Percentiles rank a stretch among this genome's conserved stretches.
Evolutionary conservation across 2,329 filamentous ascomycete genomes (phyloP).

Genomic region (Clarireedia paspali): DNA sequence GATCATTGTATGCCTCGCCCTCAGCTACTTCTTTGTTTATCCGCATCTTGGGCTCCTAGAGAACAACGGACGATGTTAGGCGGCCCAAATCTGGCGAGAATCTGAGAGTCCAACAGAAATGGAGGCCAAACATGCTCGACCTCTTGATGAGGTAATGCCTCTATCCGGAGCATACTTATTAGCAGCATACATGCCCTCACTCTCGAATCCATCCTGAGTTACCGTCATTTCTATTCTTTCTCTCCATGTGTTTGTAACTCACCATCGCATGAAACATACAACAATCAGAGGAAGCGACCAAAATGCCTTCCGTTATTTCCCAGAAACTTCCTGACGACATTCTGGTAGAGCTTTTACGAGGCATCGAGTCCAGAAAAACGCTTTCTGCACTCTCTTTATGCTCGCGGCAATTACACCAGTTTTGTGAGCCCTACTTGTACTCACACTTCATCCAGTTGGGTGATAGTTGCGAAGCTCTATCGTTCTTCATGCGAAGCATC

Average conservation of each 20-base stretch:
- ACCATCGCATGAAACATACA: neutral
- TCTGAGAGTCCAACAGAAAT: no score
- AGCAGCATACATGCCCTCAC: no score
- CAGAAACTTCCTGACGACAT: neutral
- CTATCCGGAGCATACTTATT: no score
- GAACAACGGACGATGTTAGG: no score
- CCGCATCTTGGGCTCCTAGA: no score
- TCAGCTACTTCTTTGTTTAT: neutral
- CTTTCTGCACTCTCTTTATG: slow-evolving; percentile 1
- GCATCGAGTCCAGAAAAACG: neutral
- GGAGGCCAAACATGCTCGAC: no score
- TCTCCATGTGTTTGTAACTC: no score
- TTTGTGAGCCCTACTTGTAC: slow-evolving; percentile 4
- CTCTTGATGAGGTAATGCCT: no score
- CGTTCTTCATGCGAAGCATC: slow-evolving; percentile 1
- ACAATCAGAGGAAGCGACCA: neutral
- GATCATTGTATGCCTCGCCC: neutral
- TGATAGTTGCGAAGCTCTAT: slow-evolving; percentile 3
- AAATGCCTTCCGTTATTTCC: neutral
- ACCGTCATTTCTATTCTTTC: no score
- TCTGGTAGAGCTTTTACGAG: neutral
- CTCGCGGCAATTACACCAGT: neutral
- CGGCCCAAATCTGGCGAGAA: no score
- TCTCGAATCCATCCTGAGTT: no score
- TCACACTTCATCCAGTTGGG: slow-evolving; percentile 3